Conservation (phyloP, 495 filamentous ascomycete genomes). For the Talaromyces ruber region DNA sequence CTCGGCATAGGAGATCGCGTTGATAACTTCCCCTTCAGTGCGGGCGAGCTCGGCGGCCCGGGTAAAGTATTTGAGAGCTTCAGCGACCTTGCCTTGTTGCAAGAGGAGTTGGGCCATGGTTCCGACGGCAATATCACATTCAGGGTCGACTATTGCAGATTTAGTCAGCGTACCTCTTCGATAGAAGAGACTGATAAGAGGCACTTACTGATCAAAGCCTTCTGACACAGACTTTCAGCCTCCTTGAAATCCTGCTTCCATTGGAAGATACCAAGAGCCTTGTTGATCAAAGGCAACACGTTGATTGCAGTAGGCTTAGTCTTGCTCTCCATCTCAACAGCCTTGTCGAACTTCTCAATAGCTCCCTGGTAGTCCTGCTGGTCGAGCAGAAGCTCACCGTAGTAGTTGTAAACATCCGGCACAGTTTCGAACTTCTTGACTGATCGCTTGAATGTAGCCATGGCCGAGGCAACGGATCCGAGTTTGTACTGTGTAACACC, state of each 20-base stretch:
- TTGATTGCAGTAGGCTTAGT: slow-evolving; percentile 92
- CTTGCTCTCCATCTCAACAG: slow-evolving; percentile 95
- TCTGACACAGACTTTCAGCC: slow-evolving; percentile 93
- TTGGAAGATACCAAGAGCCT: slow-evolving; percentile 92
- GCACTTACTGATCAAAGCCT: slow-evolving; percentile 92
- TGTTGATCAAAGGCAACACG: slow-evolving; percentile 96
- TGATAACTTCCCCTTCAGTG: slow-evolving; percentile 92
- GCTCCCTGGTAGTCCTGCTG: slow-evolving; percentile 92
- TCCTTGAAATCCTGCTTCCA: slow-evolving; percentile 95
- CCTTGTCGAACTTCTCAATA: slow-evolving; percentile 96
- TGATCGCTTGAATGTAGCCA: slow-evolving; percentile 94
- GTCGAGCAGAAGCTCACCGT: slow-evolving; percentile 94
- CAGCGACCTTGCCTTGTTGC: slow-evolving; percentile 93
- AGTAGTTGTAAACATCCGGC: slow-evolving; percentile 99
- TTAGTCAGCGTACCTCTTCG: slow-evolving; percentile 11
- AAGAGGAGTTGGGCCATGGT: slow-evolving; percentile 99
- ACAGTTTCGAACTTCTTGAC: slow-evolving; percentile 98
- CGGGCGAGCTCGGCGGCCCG: slow-evolving; percentile 90
- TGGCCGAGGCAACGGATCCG: slow-evolving; percentile 94
- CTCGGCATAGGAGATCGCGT: slow-evolving; percentile 94
- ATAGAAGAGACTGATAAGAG: too few relatives aligned
- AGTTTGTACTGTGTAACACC: slow-evolving; percentile 99
- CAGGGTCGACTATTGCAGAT: slow-evolving; percentile 74
- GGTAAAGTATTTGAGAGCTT: slow-evolving; percentile 96
- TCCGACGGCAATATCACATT: slow-evolving; percentile 97